Base-by-base conservation (phyloP, 345 rosid species). In the Eucalyptus curtisii region DNA sequence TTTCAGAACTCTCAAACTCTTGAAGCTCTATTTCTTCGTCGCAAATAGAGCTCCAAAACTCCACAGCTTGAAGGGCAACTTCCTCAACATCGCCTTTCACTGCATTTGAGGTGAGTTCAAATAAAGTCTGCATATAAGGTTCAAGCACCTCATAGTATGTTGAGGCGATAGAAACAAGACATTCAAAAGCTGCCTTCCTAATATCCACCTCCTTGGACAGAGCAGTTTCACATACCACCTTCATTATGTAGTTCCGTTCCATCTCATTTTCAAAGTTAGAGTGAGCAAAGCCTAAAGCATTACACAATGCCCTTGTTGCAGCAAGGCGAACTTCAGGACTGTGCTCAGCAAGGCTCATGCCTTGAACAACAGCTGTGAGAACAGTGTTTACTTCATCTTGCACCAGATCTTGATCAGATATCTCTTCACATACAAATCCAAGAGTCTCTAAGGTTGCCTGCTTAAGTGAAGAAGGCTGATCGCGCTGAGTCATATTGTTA, bases 21-120 rank as follows among this genome's bases (percentile, higher is more conserved):
- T 96, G 98, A 87, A 96, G 94, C 87, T 98, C 99, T 49, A 98
- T 95, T 95, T 98, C 99, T 90, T 97, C 99, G 89, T 98, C 99
- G 61, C 99, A 97, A 88, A 97, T 97, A 71, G 99, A 92, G 90
- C 99, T 97, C 99, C 99, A 97, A 88, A 97, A 98, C 92, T 98
- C 99, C 61, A 98, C 90, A 47, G 99, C 99, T 90, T 98, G 99
- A 84, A 98, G 97, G 33, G 99, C 97, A 90, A 98, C 98, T 13
- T 94, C 92, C 92, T 98, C 99, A 88, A 95, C 95, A 89, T 97
- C 99, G 64, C 93, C 95, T 91, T 94, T 98, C 7, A 98, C 97
- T 47, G 96, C 99, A 80, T 95, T 97, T 85, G 99, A 94, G 49
- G 99, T 97, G 86, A 98, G 96, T 91, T 95, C 93, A 91, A 97